Percentiles rank a stretch among this genome's conserved stretches.
Conservation (phyloP, 2,329 filamentous ascomycete species). For the Claviceps arundinis region DNA sequence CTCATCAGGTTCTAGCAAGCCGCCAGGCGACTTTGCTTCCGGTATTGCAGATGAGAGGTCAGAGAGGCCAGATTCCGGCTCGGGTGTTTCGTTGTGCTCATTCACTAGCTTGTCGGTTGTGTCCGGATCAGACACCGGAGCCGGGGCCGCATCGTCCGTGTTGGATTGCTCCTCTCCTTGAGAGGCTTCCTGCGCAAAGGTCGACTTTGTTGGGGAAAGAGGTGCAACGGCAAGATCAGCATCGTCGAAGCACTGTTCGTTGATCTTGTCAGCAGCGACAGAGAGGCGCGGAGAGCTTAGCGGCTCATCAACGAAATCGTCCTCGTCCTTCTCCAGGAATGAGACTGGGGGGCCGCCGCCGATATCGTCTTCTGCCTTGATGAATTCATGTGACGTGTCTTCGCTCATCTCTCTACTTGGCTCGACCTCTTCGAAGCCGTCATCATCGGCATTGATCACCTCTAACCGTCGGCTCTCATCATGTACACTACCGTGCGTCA, state of each 20-base stretch:
- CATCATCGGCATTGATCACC: conserved; percentile 70
- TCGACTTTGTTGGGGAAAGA: conserved; percentile 36
- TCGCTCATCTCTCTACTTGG: conserved; percentile 57
- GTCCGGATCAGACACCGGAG: not conserved
- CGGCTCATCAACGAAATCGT: conserved; percentile 68
- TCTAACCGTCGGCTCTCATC: conserved; percentile 58
- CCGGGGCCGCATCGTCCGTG: not conserved
- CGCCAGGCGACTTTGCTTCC: conserved; percentile 9
- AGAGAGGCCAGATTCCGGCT: not conserved
- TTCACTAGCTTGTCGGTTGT: not conserved
- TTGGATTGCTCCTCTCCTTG: not conserved
- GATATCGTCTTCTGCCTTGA: conserved; percentile 45
- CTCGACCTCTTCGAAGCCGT: conserved; percentile 85
- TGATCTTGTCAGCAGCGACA: conserved; percentile 43
- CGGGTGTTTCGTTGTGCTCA: not conserved
- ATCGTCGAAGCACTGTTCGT: conserved; percentile 39
- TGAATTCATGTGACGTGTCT: conserved; percentile 56
- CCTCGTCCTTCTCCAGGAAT: conserved; percentile 42
- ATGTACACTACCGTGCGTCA: conserved; percentile 30
- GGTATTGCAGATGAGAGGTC: not conserved
- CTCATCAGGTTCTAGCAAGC: conserved; percentile 7
- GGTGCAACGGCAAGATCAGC: conserved; percentile 43
- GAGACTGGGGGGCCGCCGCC: conserved; percentile 14
- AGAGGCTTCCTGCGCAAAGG: conserved; percentile 8
- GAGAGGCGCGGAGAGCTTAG: conserved; percentile 54